Base-by-base conservation (phyloP, 371 early-diverging fungal genomes). In the Lichtheimia ornata region DNA sequence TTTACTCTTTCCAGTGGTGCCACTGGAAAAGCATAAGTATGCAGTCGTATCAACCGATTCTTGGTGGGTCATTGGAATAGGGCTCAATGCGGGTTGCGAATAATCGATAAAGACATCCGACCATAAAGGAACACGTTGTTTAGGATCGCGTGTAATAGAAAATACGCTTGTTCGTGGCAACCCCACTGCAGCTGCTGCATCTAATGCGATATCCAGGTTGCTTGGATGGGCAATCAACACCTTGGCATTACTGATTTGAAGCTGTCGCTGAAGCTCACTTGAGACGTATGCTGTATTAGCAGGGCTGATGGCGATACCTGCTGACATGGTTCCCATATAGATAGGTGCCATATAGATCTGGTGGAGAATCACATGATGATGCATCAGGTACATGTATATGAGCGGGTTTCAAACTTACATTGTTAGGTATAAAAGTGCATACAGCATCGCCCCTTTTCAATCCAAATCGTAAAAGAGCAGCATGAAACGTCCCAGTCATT, bases 241-340 rank as follows among this genome's bases (percentile, higher is more conserved):
- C 13, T 73, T 74, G 13, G 89, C 87, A 4, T 77, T 74, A 14
- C 87, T 76, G 63, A 91, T 88, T 11, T 71, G 56, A 64, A 93
- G 70, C 65, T 90, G 91, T 64, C 78, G 74, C 4, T 84, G 80
- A 15, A 92, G 71, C 67, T 93, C 94, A 42, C 79, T 76, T 6
- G 78, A 74, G 1, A 82, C 88, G 71, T 91, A 91, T 13, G 76
- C 70, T 2, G 89, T 85, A 60, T 91, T 93, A 45, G 84, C 87
- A n/a, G 84, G 77, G 5, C 86, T 82, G 25, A 86, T 71, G 4
- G 83, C 64, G 6, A 88, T 53, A 42, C 52, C 60, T 27, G 65
- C 59, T 11, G 65, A 62, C 45, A 64, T 50, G 17, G 63, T 55
- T n/a, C 70, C 70, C 35, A 62, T 27, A 25, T 65, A 54, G 14